Conservation (phyloP, 495 filamentous ascomycete species). For the Lepidopterella palustris region DNA sequence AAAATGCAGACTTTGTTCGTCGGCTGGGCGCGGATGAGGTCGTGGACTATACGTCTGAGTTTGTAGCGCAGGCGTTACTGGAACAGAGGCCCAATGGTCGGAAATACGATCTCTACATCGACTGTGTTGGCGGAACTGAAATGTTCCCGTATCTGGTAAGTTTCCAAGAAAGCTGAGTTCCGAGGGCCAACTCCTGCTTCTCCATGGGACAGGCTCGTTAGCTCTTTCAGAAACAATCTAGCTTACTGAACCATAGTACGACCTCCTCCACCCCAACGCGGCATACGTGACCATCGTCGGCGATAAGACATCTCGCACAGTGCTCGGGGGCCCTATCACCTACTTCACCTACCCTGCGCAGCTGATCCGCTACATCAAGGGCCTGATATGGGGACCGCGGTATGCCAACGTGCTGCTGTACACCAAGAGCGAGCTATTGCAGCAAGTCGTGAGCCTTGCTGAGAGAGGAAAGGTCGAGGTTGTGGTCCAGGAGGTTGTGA, state of each 20-base stretch:
- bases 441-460: constrained; percentile 4
- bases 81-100: constrained; percentile 8
- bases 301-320: constrained; percentile 28
- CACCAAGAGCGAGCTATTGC: constrained; percentile 13
- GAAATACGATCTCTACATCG: constrained; percentile 30
- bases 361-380: constrained; percentile 23
- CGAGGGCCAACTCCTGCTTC: background rate
- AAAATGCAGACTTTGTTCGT: constrained; percentile 30
- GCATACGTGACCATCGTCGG: constrained; percentile 33
- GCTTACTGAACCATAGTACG: too few species aligned
- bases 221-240: too few species aligned
- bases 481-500: constrained; percentile 18
- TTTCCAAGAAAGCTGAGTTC: constrained; percentile 5
- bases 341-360: constrained; percentile 25
- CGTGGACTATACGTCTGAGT: constrained; percentile 30
- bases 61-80: constrained; percentile 15
- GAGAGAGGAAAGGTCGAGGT: constrained; percentile 13
- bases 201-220: too few species aligned
- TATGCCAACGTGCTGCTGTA: constrained; percentile 27
- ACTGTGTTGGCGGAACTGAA: constrained; percentile 33
- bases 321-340: constrained; percentile 29
- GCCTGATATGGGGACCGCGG: constrained; percentile 21
- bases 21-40: constrained; percentile 28
- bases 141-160: constrained; percentile 15
- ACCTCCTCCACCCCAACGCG: constrained; percentile 6